These are phyloP conservation scores for Lavandula angustifolia DNA, from an alignment of 257 asterid genomes.

Conservation along the genomic window DNA sequence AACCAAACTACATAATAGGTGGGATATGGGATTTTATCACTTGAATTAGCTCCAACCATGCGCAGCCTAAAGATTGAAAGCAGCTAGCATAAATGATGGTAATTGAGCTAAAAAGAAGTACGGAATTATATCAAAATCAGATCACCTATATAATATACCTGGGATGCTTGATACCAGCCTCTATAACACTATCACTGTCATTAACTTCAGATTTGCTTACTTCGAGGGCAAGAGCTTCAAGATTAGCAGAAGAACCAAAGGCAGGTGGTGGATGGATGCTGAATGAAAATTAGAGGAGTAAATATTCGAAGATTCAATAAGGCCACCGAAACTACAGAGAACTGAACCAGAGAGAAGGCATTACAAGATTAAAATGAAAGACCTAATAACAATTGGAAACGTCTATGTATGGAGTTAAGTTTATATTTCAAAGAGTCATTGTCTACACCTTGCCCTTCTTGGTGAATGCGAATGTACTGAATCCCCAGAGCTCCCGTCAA, in stretches of 20 bases:
- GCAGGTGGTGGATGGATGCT: slow-evolving; percentile 99
- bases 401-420: slow-evolving; percentile 8
- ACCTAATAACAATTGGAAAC: slow-evolving; percentile 12
- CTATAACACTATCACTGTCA: slow-evolving; percentile 50
- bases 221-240: slow-evolving; percentile 90
- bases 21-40: not conserved
- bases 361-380: slow-evolving; percentile 2
- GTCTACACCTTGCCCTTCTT: slow-evolving; percentile 51
- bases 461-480: slow-evolving; percentile 56
- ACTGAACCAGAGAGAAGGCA: slow-evolving; percentile 16
- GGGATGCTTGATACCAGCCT: slow-evolving; percentile 44
- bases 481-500: slow-evolving; percentile 60
- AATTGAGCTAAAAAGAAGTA: slow-evolving; percentile 26
- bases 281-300: slow-evolving; percentile 32
- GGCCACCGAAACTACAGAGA: slow-evolving; percentile 11
- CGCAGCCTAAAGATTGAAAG: slow-evolving; percentile 11
- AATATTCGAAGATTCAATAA: slow-evolving; percentile 30
- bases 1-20: slow-evolving; percentile 2
- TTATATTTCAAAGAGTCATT: slow-evolving; percentile 5
- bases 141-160: slow-evolving; percentile 49
- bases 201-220: slow-evolving; percentile 59
- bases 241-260: slow-evolving; percentile 98
- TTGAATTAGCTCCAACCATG: slow-evolving; percentile 1
- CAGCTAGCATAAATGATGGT: not conserved
- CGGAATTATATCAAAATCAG: slow-evolving; percentile 14